These are phyloP conservation scores for Tephrocybe sp. DNA, from an alignment of 768 basidiomycete genomes.

Conservation along the genomic window DNA sequence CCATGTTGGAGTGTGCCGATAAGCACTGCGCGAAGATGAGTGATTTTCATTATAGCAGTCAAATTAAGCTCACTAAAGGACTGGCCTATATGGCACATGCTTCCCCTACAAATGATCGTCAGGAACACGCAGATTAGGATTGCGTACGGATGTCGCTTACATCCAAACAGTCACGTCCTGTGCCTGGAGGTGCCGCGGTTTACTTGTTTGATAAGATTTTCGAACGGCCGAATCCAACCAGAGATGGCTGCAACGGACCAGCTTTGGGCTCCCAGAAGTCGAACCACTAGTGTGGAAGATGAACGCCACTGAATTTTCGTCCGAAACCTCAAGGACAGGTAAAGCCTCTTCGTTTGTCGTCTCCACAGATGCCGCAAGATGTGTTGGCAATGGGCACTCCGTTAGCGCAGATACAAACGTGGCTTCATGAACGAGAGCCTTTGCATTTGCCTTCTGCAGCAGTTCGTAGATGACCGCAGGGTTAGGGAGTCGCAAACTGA, in stretches of 20 bases:
- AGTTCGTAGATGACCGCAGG: conserved; percentile 71
- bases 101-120: conserved; percentile 51
- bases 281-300: conserved; percentile 83
- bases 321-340: conserved; percentile 26
- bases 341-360: conserved; percentile 38
- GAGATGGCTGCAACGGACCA: conserved; percentile 67
- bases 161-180: conserved; percentile 76
- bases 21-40: conserved; percentile 50
- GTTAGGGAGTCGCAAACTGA: conserved; percentile 76
- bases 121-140: not conserved
- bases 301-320: conserved; percentile 54
- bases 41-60: conserved; percentile 26
- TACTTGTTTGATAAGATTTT: conserved; percentile 53
- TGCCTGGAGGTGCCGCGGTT: conserved; percentile 46
- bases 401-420: conserved; percentile 46
- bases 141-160: conserved; percentile 39
- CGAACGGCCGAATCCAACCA: conserved; percentile 63
- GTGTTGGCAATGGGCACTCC: conserved; percentile 49
- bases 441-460: conserved; percentile 58
- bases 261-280: conserved; percentile 81
- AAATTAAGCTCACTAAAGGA: conserved; percentile 58
- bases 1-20: conserved; percentile 72
- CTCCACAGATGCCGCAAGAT: conserved; percentile 42
- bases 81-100: conserved; percentile 83
- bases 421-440: conserved; percentile 64